Conservation (phyloP, 2,329 filamentous ascomycete species). For the Aureobasidium sp. region DNA sequence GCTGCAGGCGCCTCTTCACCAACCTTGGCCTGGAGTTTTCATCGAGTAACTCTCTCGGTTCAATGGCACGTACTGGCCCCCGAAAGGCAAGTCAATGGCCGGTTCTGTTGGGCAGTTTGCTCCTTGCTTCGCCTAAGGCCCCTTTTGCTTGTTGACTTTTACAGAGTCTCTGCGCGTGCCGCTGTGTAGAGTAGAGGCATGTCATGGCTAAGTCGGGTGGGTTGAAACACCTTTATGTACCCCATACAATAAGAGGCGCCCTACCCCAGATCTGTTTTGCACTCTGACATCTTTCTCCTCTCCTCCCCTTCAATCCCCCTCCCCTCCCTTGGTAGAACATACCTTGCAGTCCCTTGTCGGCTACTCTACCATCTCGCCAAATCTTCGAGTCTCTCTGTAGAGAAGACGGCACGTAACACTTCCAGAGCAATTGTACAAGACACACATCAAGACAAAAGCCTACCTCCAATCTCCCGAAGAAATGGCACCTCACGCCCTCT, state of each 20-base stretch:
- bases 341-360: not conserved
- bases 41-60: conserved; percentile 12
- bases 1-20: not conserved
- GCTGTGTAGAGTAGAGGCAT: not conserved
- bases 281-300: not conserved
- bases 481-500: conserved; percentile 13
- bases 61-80: not conserved
- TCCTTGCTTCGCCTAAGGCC: not conserved
- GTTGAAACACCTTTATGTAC: conserved; percentile 4
- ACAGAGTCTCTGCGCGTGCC: not conserved
- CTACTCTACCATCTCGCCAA: not conserved
- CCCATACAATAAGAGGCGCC: conserved; percentile 9
- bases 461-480: not conserved
- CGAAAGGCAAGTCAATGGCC: conserved; percentile 3
- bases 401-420: not conserved
- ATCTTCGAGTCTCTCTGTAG: not conserved
- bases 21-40: conserved; percentile 5
- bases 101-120: not conserved
- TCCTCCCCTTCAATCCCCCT: not conserved
- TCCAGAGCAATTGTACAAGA: not conserved
- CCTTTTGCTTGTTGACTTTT: not conserved
- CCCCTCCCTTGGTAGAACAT: not conserved
- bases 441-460: not conserved
- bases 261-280: conserved; percentile 9
- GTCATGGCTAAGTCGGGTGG: not conserved